These are phyloP conservation scores for Aspergillus intermedius DNA, from an alignment of 2,329 filamentous ascomycete genomes.

Conservation along the genomic window DNA sequence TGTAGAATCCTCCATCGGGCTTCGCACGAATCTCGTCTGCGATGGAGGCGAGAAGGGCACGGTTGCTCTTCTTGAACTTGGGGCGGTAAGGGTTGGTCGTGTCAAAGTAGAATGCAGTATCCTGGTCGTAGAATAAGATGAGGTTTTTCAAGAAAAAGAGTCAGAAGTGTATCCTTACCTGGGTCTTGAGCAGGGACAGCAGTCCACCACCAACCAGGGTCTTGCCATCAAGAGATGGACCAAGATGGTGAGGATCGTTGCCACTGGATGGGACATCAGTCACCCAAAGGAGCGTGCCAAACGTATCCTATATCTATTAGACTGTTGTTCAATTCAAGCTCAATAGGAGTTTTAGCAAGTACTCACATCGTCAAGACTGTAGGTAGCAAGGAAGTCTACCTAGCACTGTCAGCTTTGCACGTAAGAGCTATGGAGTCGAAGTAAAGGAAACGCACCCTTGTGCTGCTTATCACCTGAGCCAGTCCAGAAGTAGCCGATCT, in stretches of 20 bases:
- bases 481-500: conserved; percentile 61
- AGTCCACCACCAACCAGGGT: conserved; percentile 53
- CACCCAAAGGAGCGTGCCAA: conserved; percentile 53
- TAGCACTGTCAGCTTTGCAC: neutral
- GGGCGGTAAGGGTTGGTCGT: conserved; percentile 53
- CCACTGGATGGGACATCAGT: conserved; percentile 55
- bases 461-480: conserved; percentile 55
- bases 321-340: neutral
- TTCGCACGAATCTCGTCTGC: conserved; percentile 59
- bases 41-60: conserved; percentile 54
- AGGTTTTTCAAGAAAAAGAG: neutral
- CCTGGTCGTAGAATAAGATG: conserved; percentile 28
- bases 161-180: conserved; percentile 14
- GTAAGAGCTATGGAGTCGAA: neutral
- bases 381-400: conserved; percentile 51
- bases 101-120: conserved; percentile 59
- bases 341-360: neutral
- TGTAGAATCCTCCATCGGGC: conserved; percentile 55
- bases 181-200: conserved; percentile 53
- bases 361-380: conserved; percentile 52
- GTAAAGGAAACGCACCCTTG: conserved; percentile 29
- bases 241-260: conserved; percentile 56
- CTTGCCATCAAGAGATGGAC: conserved; percentile 51
- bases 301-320: conserved; percentile 44
- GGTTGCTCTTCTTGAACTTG: conserved; percentile 54